Evolutionary conservation across 805 yeast genomes (phyloP).

Genomic region (Saturnispora diversa): DNA sequence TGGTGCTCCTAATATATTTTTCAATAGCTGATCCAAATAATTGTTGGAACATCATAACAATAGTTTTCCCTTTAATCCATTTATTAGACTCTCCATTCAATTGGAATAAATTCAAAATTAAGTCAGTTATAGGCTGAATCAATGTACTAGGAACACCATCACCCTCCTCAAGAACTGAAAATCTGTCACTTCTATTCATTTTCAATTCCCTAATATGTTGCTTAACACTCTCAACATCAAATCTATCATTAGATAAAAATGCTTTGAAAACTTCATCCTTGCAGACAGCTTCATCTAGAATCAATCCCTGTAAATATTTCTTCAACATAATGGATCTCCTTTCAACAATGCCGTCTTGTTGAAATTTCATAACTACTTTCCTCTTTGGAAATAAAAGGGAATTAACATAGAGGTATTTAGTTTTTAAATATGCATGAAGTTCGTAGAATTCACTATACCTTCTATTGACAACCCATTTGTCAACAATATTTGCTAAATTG

Average conservation of each 20-base stretch:
- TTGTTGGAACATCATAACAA: conserved; percentile 75
- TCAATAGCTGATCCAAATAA: conserved; percentile 80
- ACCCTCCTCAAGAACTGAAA: conserved; percentile 7
- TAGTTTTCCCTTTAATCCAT: conserved; percentile 82
- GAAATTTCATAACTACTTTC: conserved; percentile 64
- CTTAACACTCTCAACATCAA: conserved; percentile 25
- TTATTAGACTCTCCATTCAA: conserved; percentile 43
- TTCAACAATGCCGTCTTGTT: conserved; percentile 54
- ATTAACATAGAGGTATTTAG: conserved; percentile 42
- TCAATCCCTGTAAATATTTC: conserved; percentile 47
- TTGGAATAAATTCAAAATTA: conserved; percentile 63
- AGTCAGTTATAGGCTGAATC: conserved; percentile 75
- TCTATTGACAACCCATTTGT: conserved; percentile 88
- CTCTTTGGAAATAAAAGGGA: conserved; percentile 50
- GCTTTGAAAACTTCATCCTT: conserved; percentile 62
- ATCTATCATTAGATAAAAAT: conserved; percentile 68
- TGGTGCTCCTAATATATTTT: conserved; percentile 44
- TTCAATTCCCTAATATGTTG: conserved; percentile 36
- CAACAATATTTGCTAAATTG: conserved; percentile 35
- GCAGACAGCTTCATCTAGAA: conserved; percentile 63
- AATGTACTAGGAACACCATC: conserved; percentile 34
- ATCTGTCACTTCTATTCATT: conserved; percentile 30
- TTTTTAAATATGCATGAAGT: conserved; percentile 56
- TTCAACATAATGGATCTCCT: conserved; percentile 56
- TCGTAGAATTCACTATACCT: conserved; percentile 77